These are phyloP conservation scores for Cicer pinnatifidum DNA, from an alignment of 306 rosid genomes.

Conservation along the genomic window DNA sequence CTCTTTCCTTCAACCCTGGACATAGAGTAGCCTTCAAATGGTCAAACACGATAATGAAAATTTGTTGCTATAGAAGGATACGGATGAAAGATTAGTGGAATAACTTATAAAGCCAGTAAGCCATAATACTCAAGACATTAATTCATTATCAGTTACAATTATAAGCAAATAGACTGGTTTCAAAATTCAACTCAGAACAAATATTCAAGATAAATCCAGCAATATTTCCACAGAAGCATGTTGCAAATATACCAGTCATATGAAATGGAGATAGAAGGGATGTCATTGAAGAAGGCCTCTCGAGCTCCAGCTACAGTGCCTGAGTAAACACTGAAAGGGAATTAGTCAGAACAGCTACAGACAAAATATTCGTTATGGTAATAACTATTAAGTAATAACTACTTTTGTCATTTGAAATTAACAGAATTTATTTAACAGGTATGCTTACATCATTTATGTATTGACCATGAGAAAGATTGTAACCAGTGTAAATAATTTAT, in stretches of 20 bases:
- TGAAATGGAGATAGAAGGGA: constrained; percentile 83
- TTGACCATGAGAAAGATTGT: background rate
- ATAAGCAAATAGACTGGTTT: constrained; percentile 29
- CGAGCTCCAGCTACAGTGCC: constrained; percentile 98
- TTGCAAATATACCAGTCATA: constrained; percentile 67
- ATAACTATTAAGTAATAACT: background rate
- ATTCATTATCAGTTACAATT: constrained; percentile 9
- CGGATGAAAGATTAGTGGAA: constrained; percentile 27
- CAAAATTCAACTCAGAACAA: constrained; percentile 19
- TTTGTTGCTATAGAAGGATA: constrained; percentile 3
- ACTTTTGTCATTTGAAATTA: constrained; percentile 21
- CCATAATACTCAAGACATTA: constrained; percentile 39
- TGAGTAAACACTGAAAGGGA: constrained; percentile 68
- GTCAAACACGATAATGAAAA: constrained; percentile 37
- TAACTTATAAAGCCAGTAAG: constrained; percentile 9
- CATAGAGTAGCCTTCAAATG: constrained; percentile 38
- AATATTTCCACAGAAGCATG: constrained; percentile 14
- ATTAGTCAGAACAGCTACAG: constrained; percentile 33
- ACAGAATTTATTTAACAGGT: background rate
- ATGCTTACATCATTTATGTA: constrained; percentile 5
- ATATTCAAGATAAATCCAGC: constrained; percentile 20
- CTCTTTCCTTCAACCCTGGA: constrained; percentile 78
- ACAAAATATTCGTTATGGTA: background rate
- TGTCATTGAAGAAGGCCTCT: constrained; percentile 77
- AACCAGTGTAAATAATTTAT: background rate